phyloP scores from a whole-genome alignment of 306 rosid species.

The Casuarina glauca region DNA sequence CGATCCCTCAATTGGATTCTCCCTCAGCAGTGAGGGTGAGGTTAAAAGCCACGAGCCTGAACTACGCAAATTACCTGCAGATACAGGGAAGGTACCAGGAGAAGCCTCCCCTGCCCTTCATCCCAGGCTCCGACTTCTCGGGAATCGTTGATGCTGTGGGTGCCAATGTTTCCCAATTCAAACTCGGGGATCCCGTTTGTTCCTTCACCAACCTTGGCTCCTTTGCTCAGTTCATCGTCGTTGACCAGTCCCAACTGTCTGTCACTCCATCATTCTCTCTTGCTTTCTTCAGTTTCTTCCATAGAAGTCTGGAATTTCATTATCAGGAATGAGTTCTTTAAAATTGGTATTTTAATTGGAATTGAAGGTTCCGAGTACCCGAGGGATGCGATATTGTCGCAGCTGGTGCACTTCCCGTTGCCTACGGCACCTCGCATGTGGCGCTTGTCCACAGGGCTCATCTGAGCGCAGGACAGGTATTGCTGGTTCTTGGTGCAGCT shows the following conservation, averaged over 20 bases:
- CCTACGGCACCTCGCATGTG: slow-evolving; percentile 90
- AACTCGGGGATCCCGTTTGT: slow-evolving; percentile 77
- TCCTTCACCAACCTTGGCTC: slow-evolving; percentile 63
- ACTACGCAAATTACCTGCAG: slow-evolving; percentile 86
- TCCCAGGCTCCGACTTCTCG: slow-evolving; percentile 87
- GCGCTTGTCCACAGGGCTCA: slow-evolving; percentile 84
- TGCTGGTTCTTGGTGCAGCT: slow-evolving; percentile 93
- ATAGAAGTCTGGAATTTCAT: neutral
- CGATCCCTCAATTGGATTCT: slow-evolving; percentile 58
- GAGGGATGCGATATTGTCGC: slow-evolving; percentile 84
- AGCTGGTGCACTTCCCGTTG: slow-evolving; percentile 89
- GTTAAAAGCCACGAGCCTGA: slow-evolving; percentile 88
- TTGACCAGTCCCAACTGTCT: slow-evolving; percentile 61
- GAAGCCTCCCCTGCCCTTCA: slow-evolving; percentile 67
- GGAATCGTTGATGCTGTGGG: slow-evolving; percentile 82
- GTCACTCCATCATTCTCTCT: slow-evolving; percentile 23
- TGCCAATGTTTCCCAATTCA: slow-evolving; percentile 55
- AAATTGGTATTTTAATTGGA: neutral
- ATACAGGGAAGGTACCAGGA: slow-evolving; percentile 78
- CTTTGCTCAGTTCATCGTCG: slow-evolving; percentile 73
- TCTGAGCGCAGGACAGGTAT: slow-evolving; percentile 76
- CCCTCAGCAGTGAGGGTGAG: slow-evolving; percentile 77
- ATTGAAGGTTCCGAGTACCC: slow-evolving; percentile 73
- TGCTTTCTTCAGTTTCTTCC: neutral
- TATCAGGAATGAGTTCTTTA: neutral